Base-by-base conservation (phyloP, 192 early-diverging fungal genomes). In the Gryganskiella cystojenkinii region DNA sequence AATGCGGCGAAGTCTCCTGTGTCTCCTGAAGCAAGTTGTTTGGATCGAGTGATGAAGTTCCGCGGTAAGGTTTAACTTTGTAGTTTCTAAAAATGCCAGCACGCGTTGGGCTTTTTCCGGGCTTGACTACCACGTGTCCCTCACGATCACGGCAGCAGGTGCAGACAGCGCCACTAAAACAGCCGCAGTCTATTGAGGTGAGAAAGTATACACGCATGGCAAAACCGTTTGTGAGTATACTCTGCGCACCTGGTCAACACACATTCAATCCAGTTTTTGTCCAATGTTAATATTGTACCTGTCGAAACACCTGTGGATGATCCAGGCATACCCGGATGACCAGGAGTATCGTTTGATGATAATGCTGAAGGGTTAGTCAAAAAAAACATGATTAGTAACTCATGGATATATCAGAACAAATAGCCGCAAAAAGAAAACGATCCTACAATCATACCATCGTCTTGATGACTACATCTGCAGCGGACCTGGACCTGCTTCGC, bases 401-500 rank as follows among this genome's bases (percentile, higher is more conserved):
- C n/a, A 49, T 14, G 42, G 56, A n/a, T 20, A 59, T 9, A 20
- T 15, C 24, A 24, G 14, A 22, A 43, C 15, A 14, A 35, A 20
- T 25, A 27, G 56, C 28, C 20, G 4, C 24, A 46, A 3, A 11
- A 27, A 11, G 2, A 15, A 22, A 15, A 67, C 25, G 15, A 28
- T 11, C 40, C 22, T n/a, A 17, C n/a, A 24, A 6, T 28, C 7
- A 20, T 14, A 8, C 37, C 64, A 46, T 65, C 84, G 73, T 67
- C 74, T 20, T 78, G 59, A 33, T 37, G 45, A 20, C 79, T 67
- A 68, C 89, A 91, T 35, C 84, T 63, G 56, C 91, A 92, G 68
- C 89, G 89, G 34, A 87, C 86, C 49, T 89, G 89, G 15, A 87
- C 85, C 70, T 91, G 88, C 45, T 88, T 85, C 13, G 86, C 86